These are phyloP conservation scores for Clitopilus passeckerianus DNA, from an alignment of 768 basidiomycete genomes.

Conservation along the genomic window DNA sequence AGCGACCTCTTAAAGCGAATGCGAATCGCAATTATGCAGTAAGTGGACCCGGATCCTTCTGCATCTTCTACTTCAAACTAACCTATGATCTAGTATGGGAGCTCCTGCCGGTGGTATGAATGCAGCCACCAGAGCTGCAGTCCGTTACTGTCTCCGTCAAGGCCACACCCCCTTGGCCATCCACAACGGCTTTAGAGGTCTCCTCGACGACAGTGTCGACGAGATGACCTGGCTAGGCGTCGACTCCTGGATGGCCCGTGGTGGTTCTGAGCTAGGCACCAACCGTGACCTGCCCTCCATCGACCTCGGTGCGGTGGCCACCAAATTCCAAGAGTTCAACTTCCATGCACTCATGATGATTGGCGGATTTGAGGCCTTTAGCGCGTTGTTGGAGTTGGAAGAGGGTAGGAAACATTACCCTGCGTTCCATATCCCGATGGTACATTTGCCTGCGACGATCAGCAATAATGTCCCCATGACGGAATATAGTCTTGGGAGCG, in stretches of 20 bases:
- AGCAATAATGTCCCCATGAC: conserved; percentile 98
- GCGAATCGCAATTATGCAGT: conserved; percentile 83
- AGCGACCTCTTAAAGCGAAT: conserved; percentile 46
- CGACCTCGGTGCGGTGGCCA: conserved; percentile 85
- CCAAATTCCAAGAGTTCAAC: conserved; percentile 83
- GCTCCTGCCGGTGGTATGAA: conserved; percentile 99
- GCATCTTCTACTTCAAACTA: not conserved
- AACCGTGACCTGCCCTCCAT: conserved; percentile 84
- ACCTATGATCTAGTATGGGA: conserved; percentile 58
- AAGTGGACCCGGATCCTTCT: conserved; percentile 22
- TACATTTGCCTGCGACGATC: conserved; percentile 93
- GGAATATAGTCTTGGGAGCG: conserved; percentile 91
- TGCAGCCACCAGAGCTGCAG: conserved; percentile 92
- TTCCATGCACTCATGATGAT: conserved; percentile 83
- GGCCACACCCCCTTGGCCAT: conserved; percentile 92
- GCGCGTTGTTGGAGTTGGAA: conserved; percentile 71
- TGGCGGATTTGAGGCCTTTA: conserved; percentile 96
- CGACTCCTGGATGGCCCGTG: conserved; percentile 93
- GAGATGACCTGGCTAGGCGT: conserved; percentile 95
- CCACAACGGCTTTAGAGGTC: conserved; percentile 93
- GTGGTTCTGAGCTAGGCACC: conserved; percentile 96
- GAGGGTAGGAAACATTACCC: conserved; percentile 81
- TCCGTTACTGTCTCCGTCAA: conserved; percentile 87
- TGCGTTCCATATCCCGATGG: conserved; percentile 92
- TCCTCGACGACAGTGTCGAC: conserved; percentile 83